Evolutionary conservation across 2,329 filamentous ascomycete genomes (phyloP), one percentile per base, ranked within the genome.

Genomic region (Anthostomella pinea): DNA sequence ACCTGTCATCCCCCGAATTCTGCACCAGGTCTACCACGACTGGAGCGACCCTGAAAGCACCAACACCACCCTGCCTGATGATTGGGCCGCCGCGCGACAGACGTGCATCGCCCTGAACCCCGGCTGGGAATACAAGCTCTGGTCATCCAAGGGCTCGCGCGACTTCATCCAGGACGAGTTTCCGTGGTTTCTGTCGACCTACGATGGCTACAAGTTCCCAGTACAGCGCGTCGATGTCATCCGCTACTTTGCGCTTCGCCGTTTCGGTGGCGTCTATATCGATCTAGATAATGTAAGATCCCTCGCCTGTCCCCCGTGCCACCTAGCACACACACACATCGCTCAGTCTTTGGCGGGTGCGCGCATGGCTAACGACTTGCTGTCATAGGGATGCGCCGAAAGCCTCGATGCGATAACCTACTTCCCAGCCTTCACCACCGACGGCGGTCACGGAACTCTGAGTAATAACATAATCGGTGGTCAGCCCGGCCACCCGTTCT

Each of bases 221-320:
- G 88, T 91, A 46, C 83, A 90, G 64, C 77, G 85, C 43, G 83
- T 85, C 38, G 86, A 91, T 56, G 72, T 84, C 5, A 85, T 91
- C 52, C 77, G 86, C 33, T 91, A 91, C 65, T 90, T 91, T 57
- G 72, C 89, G 14, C 71, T 93, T 20, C 73, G 81, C 35, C 78
- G 87, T 61, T 90, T 79, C 57, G 87, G 87, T 37, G 87, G 87
- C 25, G 81, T 88, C 38, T 91, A 91, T 62, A 80, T 91, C 49
- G 86, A 93, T 55, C 66, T 91, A 30, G 86, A 93, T 60, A 49
- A 43, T 33, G 38, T 49, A 24, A 33, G 40, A 8, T 31, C 11
- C 20, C 14, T n/a, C n/a, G n/a, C 11, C 5, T 23, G 10, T 18
- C 18, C n/a, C 25, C n/a, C 11, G 21, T 5, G 13, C 23, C 16